Conservation (phyloP, 108 stramenopile species). For the Cyclostephanos invisitatus region DNA sequence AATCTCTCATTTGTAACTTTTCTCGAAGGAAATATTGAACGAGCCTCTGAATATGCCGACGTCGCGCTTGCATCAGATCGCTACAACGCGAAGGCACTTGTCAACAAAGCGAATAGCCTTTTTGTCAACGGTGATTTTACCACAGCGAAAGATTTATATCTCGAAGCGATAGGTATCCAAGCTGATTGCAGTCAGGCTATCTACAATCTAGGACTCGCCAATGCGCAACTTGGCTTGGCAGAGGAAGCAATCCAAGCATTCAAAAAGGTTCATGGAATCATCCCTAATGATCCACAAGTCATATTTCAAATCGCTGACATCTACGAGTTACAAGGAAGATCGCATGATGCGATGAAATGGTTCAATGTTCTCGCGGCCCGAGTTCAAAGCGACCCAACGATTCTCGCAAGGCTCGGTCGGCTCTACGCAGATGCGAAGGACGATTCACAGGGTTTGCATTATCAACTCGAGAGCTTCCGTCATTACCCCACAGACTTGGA, state of each 20-base stretch:
- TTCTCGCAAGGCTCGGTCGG: slow-evolving; percentile 75
- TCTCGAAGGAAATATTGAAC: slow-evolving; percentile 72
- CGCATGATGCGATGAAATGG: slow-evolving; percentile 59
- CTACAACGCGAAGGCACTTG: slow-evolving; percentile 90
- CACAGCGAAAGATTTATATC: slow-evolving; percentile 79
- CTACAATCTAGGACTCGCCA: slow-evolving; percentile 84
- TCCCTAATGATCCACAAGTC: slow-evolving; percentile 83
- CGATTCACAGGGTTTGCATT: slow-evolving; percentile 72
- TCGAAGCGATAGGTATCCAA: slow-evolving; percentile 90
- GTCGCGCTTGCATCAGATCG: slow-evolving; percentile 72
- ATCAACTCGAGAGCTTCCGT: slow-evolving; percentile 75
- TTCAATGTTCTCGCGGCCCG: slow-evolving; percentile 83
- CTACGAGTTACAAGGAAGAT: slow-evolving; percentile 57
- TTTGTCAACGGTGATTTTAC: slow-evolving; percentile 64
- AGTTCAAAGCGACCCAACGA: slow-evolving; percentile 72
- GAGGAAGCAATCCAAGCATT: slow-evolving; percentile 83
- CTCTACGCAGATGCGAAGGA: slow-evolving; percentile 62
- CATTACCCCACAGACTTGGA: slow-evolving; percentile 86
- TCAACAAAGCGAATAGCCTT: slow-evolving; percentile 91
- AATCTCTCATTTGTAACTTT: slow-evolving; percentile 89
- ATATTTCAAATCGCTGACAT: slow-evolving; percentile 87
- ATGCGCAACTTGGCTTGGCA: slow-evolving; percentile 51
- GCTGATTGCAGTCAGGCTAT: slow-evolving; percentile 88
- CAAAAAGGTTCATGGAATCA: slow-evolving; percentile 83
- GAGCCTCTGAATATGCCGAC: slow-evolving; percentile 80